Percentiles rank a stretch among this genome's conserved stretches.
Conservation (phyloP, 139 green algal genomes). For the Micractinium sp. region DNA sequence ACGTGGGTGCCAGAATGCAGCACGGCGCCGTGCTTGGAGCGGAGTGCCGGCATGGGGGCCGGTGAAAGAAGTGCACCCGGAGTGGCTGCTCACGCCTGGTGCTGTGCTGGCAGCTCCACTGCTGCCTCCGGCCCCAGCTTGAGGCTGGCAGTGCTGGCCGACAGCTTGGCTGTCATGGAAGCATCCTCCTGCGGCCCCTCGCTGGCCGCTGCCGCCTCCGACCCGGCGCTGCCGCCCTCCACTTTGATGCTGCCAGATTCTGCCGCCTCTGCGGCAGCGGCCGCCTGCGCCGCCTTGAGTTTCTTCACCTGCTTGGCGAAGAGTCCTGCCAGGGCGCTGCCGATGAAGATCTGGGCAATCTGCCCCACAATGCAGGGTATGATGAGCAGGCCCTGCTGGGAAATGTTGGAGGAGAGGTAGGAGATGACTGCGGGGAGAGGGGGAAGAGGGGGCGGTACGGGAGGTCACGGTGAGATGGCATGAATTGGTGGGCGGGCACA, state of each 20-base stretch:
- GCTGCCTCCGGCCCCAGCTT: too few species aligned
- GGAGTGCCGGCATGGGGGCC: too few species aligned
- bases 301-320: constrained; percentile 14
- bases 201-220: background rate
- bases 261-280: background rate
- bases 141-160: background rate
- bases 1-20: too few species aligned
- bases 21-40: too few species aligned
- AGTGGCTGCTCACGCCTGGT: too few species aligned
- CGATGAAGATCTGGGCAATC: constrained; percentile 51
- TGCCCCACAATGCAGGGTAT: constrained; percentile 64
- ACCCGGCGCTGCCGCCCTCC: too few species aligned
- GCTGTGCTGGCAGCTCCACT: too few species aligned
- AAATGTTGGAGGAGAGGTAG: constrained; percentile 49
- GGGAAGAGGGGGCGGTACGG: background rate
- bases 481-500: background rate
- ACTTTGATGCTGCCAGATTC: background rate
- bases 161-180: background rate
- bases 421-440: constrained; percentile 44
- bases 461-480: background rate
- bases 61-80: too few species aligned
- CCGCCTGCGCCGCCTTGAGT: background rate
- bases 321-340: background rate
- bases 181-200: background rate
- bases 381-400: constrained; percentile 54